These are phyloP conservation scores for Ceratocystis harringtonii DNA, from an alignment of 2,329 filamentous ascomycete genomes.

Conservation along the genomic window DNA sequence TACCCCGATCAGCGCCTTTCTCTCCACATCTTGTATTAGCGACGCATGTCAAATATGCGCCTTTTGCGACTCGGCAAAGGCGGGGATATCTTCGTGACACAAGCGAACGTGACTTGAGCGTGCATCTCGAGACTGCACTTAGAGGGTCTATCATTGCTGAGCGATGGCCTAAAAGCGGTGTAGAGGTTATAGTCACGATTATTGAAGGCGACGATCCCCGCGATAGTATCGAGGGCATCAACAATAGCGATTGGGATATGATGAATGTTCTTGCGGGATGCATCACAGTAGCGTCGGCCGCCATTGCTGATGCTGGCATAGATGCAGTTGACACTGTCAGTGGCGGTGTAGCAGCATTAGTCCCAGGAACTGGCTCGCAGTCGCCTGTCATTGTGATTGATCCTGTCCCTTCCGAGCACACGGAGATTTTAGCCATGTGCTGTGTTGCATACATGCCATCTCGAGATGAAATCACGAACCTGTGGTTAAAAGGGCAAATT, in stretches of 20 bases:
- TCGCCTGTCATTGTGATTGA: constrained; percentile 51
- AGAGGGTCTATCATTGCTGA: constrained; percentile 83
- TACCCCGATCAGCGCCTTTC: constrained; percentile 81
- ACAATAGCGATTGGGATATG: constrained; percentile 61
- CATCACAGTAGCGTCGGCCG: constrained; percentile 84
- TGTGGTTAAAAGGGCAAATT: constrained; percentile 74
- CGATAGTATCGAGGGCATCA: constrained; percentile 32
- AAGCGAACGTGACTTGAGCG: constrained; percentile 74
- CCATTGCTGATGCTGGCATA: constrained; percentile 85
- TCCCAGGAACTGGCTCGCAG: constrained; percentile 29
- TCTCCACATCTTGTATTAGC: constrained; percentile 83
- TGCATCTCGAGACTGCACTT: constrained; percentile 81
- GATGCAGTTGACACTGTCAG: constrained; percentile 85
- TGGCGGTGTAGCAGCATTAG: constrained; percentile 75
- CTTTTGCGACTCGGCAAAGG: constrained; percentile 72
- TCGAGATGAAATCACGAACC: constrained; percentile 80
- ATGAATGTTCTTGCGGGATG: constrained; percentile 88
- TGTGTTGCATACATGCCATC: constrained; percentile 78
- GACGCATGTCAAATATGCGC: constrained; percentile 91
- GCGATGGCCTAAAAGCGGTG: constrained; percentile 93
- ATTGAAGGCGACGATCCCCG: constrained; percentile 82
- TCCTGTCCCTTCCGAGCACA: constrained; percentile 67
- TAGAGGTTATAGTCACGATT: constrained; percentile 88
- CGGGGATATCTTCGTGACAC: constrained; percentile 76
- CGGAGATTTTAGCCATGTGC: constrained; percentile 63